These are phyloP conservation scores for Globisporangium orthogonon DNA, from an alignment of 352 stramenopile species.

Conservation along the genomic window DNA sequence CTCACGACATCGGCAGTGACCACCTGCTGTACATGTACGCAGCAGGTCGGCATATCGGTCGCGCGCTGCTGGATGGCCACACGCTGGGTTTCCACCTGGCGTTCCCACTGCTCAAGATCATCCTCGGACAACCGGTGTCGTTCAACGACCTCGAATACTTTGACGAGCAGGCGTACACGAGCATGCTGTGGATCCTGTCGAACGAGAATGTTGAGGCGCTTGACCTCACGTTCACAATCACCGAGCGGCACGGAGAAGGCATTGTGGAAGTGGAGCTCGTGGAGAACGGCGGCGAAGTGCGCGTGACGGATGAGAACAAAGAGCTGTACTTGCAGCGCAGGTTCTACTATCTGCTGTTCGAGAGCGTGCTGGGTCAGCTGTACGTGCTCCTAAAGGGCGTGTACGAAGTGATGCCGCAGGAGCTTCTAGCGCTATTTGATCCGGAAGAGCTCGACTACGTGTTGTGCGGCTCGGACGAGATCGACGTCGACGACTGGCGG, in stretches of 20 bases:
- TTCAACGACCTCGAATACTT: constrained; percentile 59
- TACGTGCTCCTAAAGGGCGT: constrained; percentile 84
- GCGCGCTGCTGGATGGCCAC: constrained; percentile 66
- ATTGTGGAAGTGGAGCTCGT: constrained; percentile 31
- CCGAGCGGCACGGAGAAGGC: constrained; percentile 10
- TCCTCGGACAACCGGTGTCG: constrained; percentile 91
- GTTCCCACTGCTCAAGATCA: constrained; percentile 89
- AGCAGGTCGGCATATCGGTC: constrained; percentile 28
- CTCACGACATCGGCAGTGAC: background rate
- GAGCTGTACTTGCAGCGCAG: constrained; percentile 81
- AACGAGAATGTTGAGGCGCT: no score
- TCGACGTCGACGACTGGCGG: constrained; percentile 94
- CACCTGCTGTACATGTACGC: constrained; percentile 31
- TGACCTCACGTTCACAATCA: constrained; percentile 24
- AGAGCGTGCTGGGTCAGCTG: constrained; percentile 73
- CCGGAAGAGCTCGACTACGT: constrained; percentile 93
- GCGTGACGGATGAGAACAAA: constrained; percentile 92
- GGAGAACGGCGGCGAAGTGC: constrained; percentile 33
- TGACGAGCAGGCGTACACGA: constrained; percentile 33
- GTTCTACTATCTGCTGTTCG: constrained; percentile 88
- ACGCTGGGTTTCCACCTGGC: constrained; percentile 89
- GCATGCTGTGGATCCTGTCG: constrained; percentile 19
- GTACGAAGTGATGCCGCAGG: constrained; percentile 89
- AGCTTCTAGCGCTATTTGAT: constrained; percentile 92
- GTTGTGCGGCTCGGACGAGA: constrained; percentile 89